Evolutionary conservation across 768 basidiomycete species (phyloP), one percentile per base, ranked within the genome.

Genomic region (Infundibulicybe gibba): DNA sequence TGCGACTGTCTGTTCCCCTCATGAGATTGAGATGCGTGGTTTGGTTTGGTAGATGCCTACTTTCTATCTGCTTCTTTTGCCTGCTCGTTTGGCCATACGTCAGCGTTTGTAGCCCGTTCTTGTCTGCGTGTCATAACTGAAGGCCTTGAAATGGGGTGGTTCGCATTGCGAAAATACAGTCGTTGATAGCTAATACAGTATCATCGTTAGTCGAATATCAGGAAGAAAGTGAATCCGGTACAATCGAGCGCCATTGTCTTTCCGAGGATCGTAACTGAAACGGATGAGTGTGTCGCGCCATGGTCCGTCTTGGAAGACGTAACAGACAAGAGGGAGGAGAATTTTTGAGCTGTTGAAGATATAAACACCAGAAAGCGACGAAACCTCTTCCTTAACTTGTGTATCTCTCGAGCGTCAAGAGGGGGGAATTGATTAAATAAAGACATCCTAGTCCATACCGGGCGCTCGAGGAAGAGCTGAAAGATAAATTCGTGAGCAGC

Each of bases 271-370:
- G 58, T 94, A 98, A 11, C 85, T 83, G 48, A 93, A 86, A 39
- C 82, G 81, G 32, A 97, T 76, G 42, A 94, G 75, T 12, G 89
- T 88, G 55, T 97, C 94, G 34, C 92, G 77, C 85, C 89, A 98
- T 2, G 94, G 94, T 0, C 97, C 97, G 54, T 97, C 94, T 54
- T 85, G 80, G 59, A 97, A 94, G 8, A 89, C 86, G 58, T 94
- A 99, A 45, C 84, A 86, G 3, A 87, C 80, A 5, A 89, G 66
- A 3, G 94, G 87, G 14, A 95, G 76, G 13, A 93, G 72, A 5
- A 82, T 66, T 60, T 94, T 95, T 11, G 89, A 87, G 50, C 93
- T 95, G 48, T 16, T 43, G 31, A 10, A 16, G 33, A 41, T 25
- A 8, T 25, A 25, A 25, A 8, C 25, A 25, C 25, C 8, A 25